Evolutionary conservation across 371 early-diverging fungal genomes (phyloP).

Genomic region (Syncephalis fuscata): DNA sequence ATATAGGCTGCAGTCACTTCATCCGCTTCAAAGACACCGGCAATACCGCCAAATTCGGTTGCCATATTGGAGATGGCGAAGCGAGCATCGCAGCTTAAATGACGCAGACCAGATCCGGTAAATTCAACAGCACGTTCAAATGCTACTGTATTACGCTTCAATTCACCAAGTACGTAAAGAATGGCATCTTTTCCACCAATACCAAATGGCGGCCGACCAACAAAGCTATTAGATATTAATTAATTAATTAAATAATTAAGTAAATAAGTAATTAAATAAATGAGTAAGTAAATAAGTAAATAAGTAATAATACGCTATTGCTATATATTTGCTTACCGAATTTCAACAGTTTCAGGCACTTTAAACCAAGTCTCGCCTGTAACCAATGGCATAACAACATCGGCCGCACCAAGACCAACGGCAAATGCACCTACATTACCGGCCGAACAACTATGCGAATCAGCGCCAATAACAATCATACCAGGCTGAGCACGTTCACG

Average conservation of each 20-base stretch:
- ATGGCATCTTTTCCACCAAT: conserved; percentile 69
- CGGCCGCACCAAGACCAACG: conserved; percentile 64
- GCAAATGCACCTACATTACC: conserved; percentile 61
- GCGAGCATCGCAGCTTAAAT: conserved; percentile 59
- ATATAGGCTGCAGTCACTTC: conserved; percentile 51
- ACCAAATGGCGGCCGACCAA: conserved; percentile 48
- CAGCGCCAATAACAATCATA: conserved; percentile 60
- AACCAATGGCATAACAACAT: conserved; percentile 65
- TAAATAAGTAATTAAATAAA: no score
- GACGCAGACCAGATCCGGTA: conserved; percentile 51
- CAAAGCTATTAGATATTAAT: conserved; percentile 18
- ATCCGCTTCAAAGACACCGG: conserved; percentile 59
- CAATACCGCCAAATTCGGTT: conserved; percentile 69
- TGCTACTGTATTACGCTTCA: conserved; percentile 66
- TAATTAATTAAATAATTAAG: no score
- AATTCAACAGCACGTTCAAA: conserved; percentile 65
- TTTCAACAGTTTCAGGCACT: conserved; percentile 60
- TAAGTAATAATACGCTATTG: no score
- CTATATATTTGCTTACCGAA: conserved; percentile 7
- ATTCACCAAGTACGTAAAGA: conserved; percentile 52
- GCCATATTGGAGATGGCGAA: conserved; percentile 70
- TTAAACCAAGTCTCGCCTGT: conserved; percentile 72
- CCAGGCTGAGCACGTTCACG: conserved; percentile 68
- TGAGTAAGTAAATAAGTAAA: no score
- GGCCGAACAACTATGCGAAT: conserved; percentile 66